Conservation (phyloP, 208 protist species). For the Balamuthia mandrillaris region DNA sequence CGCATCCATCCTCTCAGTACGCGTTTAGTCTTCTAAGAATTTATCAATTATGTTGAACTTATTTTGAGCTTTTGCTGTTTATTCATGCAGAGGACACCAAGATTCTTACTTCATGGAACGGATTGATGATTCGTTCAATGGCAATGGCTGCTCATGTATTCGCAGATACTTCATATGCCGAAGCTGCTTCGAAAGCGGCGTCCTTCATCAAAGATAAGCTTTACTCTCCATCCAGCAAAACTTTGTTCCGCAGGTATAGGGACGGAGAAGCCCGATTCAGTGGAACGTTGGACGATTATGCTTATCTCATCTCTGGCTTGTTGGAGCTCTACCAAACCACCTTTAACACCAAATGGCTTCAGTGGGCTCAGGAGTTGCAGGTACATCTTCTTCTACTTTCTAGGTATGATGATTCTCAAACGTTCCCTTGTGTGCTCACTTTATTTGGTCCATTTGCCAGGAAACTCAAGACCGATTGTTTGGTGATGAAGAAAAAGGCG, state of each 20-base stretch:
- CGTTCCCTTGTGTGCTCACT: too few species aligned
- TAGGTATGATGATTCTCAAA: not conserved
- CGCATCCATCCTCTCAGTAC: constrained; percentile 16
- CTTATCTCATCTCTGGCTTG: constrained; percentile 24
- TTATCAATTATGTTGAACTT: too few species aligned
- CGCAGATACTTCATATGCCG: not conserved
- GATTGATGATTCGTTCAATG: constrained; percentile 48
- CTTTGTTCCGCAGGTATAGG: not conserved
- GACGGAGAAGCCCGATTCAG: not conserved
- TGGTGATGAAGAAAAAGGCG: not conserved
- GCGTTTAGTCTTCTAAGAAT: too few species aligned
- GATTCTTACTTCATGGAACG: constrained; percentile 50
- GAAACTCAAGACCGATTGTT: constrained; percentile 18
- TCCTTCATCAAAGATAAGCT: constrained; percentile 41
- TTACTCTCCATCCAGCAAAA: not conserved
- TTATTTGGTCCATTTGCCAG: too few species aligned
- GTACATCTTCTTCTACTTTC: too few species aligned
- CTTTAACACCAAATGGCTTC: constrained; percentile 11
- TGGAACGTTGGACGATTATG: constrained; percentile 30
- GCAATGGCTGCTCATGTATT: constrained; percentile 21
- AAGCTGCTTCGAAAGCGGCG: too few species aligned
- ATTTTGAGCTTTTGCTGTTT: too few species aligned
- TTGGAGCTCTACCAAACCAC: constrained; percentile 33
- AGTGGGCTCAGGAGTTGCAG: constrained; percentile 13
- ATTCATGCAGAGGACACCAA: constrained; percentile 41